Evolutionary conservation across 805 yeast species (phyloP).

Genomic region (Candida maesae): DNA sequence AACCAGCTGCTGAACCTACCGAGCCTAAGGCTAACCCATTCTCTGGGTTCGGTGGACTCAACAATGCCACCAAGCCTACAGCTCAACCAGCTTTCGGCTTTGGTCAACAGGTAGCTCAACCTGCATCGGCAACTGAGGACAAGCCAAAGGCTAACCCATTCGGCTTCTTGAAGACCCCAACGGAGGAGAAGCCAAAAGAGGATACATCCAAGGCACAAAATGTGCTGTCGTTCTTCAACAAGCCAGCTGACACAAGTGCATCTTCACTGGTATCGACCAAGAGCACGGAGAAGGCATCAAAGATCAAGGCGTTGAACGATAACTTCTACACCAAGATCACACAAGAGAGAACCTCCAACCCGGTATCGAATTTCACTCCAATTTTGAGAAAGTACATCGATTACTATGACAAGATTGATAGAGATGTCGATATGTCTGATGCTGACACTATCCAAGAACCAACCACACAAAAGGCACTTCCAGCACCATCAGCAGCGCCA

Average conservation of each 20-base stretch:
- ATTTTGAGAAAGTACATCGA: conserved; percentile 55
- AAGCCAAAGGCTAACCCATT: conserved; percentile 13
- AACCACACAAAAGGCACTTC: conserved; percentile 17
- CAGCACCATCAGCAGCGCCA: conserved; percentile 12
- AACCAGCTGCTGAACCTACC: not conserved
- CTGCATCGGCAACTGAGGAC: not conserved
- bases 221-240: conserved; percentile 6
- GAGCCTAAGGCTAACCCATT: conserved; percentile 9
- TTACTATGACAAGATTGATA: conserved; percentile 41
- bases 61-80: conserved; percentile 7
- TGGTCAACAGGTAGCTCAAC: conserved; percentile 2
- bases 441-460: conserved; percentile 15
- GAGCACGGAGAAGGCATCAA: conserved; percentile 38
- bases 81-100: conserved; percentile 10
- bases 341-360: conserved; percentile 37
- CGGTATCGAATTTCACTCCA: conserved; percentile 53
- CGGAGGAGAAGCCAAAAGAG: not conserved
- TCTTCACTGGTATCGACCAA: conserved; percentile 14
- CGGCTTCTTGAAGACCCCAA: conserved; percentile 6
- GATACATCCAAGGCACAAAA: not conserved
- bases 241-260: not conserved
- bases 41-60: conserved; percentile 13
- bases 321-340: conserved; percentile 50
- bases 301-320: conserved; percentile 62
- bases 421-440: conserved; percentile 21